Evolutionary conservation across 371 early-diverging fungal genomes (phyloP).

Genomic region (Mucor indicus): DNA sequence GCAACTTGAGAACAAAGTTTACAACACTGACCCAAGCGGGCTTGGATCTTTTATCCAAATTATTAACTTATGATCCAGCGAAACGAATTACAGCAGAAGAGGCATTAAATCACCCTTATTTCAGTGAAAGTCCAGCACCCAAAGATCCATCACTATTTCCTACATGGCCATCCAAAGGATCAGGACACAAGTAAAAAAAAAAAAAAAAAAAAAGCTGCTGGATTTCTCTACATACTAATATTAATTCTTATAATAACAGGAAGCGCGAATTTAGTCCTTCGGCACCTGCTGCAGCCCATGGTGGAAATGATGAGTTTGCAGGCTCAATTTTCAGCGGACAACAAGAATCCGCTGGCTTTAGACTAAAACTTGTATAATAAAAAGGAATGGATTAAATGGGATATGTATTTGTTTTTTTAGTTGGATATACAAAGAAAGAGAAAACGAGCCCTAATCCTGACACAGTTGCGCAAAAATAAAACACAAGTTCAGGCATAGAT

Average conservation of each 20-base stretch:
- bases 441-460: background rate
- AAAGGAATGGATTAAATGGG: no score
- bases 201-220: background rate
- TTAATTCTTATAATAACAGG: slow-evolving; percentile 3
- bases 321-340: slow-evolving; percentile 54
- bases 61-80: slow-evolving; percentile 89
- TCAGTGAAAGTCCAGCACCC: slow-evolving; percentile 85
- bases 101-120: slow-evolving; percentile 83
- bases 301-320: slow-evolving; percentile 45
- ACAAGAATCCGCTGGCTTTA: slow-evolving; percentile 56
- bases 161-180: slow-evolving; percentile 90
- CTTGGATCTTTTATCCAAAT: slow-evolving; percentile 69
- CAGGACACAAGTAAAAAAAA: slow-evolving; percentile 59
- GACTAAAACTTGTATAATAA: slow-evolving; percentile 43
- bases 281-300: slow-evolving; percentile 65
- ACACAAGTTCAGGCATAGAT: slow-evolving; percentile 46
- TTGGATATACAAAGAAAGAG: slow-evolving; percentile 5
- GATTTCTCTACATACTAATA: background rate
- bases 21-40: slow-evolving; percentile 77
- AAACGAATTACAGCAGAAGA: slow-evolving; percentile 85
- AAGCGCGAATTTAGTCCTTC: slow-evolving; percentile 58
- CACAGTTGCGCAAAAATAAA: slow-evolving; percentile 27
- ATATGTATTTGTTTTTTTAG: background rate
- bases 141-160: slow-evolving; percentile 94
- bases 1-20: slow-evolving; percentile 60